Conservation (phyloP, 2,329 filamentous ascomycete genomes). For the Tolypocladium ovalisporum region DNA sequence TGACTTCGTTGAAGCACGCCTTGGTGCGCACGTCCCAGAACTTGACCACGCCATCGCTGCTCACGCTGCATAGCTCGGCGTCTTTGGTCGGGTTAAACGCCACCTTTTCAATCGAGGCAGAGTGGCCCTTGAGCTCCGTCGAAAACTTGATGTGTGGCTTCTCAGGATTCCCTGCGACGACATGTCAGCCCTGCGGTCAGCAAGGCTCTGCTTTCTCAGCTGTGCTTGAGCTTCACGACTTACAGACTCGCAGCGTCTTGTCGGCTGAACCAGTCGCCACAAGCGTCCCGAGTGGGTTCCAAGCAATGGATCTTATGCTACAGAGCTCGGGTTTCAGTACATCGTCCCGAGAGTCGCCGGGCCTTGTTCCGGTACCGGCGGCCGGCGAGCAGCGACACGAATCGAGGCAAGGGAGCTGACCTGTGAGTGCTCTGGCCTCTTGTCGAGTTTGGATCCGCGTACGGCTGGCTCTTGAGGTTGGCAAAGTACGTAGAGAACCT, state of each 20-base stretch:
- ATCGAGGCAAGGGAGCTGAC: conserved; percentile 28
- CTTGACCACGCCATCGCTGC: conserved; percentile 61
- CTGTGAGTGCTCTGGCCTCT: conserved; percentile 44
- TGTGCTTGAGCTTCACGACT: conserved; percentile 14
- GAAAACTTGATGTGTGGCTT: conserved; percentile 62
- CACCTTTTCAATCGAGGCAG: conserved; percentile 59
- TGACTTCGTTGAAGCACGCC: conserved; percentile 58
- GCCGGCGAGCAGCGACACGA: neutral
- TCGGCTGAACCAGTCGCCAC: conserved; percentile 72
- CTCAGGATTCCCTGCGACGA: conserved; percentile 58
- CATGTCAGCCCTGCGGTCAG: neutral
- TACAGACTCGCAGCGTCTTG: conserved; percentile 62
- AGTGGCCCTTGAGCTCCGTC: conserved; percentile 62
- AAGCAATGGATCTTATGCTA: conserved; percentile 73
- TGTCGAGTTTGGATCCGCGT: conserved; percentile 49
- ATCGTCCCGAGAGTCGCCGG: neutral
- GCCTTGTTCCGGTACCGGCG: neutral
- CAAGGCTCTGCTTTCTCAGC: neutral
- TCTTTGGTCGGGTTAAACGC: conserved; percentile 71
- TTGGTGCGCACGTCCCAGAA: conserved; percentile 75
- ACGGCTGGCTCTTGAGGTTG: conserved; percentile 58
- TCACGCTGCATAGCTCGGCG: conserved; percentile 65
- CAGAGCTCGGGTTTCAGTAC: neutral
- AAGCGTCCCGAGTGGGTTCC: conserved; percentile 76
- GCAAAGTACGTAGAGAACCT: conserved; percentile 57